A percentile compares a stretch with the other conserved stretches of the same genome.
Evolutionary conservation across 1,139 yeast genomes (phyloP).

Genomic region (Pichia terricola): DNA sequence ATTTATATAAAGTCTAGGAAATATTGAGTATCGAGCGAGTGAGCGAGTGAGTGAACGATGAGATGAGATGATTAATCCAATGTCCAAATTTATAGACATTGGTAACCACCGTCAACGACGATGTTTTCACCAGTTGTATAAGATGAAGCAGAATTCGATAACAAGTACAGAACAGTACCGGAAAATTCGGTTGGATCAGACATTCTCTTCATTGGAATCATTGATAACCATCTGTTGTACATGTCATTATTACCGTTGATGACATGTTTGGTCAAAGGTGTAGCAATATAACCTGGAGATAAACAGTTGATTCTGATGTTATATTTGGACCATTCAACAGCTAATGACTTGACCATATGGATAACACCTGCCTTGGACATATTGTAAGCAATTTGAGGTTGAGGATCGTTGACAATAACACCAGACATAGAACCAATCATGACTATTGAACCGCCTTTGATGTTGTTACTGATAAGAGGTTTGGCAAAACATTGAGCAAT

Average conservation of each 20-base stretch:
- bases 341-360: slow-evolving; percentile 67
- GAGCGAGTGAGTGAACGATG: neutral
- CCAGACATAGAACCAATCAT: slow-evolving; percentile 85
- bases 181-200: slow-evolving; percentile 74
- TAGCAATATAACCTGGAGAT: slow-evolving; percentile 73
- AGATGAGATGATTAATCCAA: neutral
- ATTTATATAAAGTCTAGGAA: no score
- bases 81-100: slow-evolving; percentile 35
- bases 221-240: slow-evolving; percentile 50
- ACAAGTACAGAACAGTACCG: slow-evolving; percentile 72
- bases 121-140: slow-evolving; percentile 80
- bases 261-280: slow-evolving; percentile 54
- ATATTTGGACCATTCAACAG: slow-evolving; percentile 77
- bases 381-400: slow-evolving; percentile 77
- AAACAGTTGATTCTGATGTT: slow-evolving; percentile 70
- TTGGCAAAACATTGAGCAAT: slow-evolving; percentile 57
- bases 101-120: slow-evolving; percentile 83
- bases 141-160: slow-evolving; percentile 62
- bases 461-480: slow-evolving; percentile 45
- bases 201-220: slow-evolving; percentile 71
- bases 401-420: slow-evolving; percentile 72
- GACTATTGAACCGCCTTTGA: slow-evolving; percentile 53
- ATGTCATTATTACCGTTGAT: slow-evolving; percentile 41
- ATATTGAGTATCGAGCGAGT: neutral
- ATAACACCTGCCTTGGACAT: slow-evolving; percentile 81